Conservation (phyloP, 768 basidiomycete species). For the Boletus sensibilis region DNA sequence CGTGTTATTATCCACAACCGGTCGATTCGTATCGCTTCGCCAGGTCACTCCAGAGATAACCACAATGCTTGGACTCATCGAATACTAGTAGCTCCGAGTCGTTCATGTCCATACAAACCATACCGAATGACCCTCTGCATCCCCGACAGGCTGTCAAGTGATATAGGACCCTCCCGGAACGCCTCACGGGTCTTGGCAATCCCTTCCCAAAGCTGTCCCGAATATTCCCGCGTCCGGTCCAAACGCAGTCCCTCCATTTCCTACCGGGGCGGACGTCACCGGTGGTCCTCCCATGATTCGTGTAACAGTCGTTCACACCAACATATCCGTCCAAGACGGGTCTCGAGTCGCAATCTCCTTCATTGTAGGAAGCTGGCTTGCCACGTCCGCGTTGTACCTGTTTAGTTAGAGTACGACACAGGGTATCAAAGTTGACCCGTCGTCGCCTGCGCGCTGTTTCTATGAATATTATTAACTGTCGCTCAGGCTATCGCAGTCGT, state of each 20-base stretch:
- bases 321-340: no score
- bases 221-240: slow-evolving; percentile 3
- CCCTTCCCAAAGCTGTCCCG: slow-evolving; percentile 6
- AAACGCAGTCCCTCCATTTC: not conserved
- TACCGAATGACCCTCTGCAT: not conserved
- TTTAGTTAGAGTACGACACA: no score
- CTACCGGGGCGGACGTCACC: not conserved
- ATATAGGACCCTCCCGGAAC: not conserved
- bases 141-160: not conserved
- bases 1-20: slow-evolving; percentile 4
- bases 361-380: no score
- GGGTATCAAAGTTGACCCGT: no score
- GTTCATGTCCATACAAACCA: not conserved
- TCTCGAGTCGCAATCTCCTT: not conserved
- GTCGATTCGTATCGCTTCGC: no score
- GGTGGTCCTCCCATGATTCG: not conserved
- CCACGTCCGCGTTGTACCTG: no score
- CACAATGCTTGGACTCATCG: not conserved
- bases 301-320: not conserved
- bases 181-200: not conserved
- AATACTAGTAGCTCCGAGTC: no score
- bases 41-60: not conserved
- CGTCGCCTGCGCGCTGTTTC: not conserved
- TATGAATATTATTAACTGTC: no score
- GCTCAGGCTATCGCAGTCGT: not conserved